Percentiles rank a stretch among this genome's conserved stretches.
phyloP scores from a whole-genome alignment of 257 asterid genomes.

The Forsythia viridissima region DNA sequence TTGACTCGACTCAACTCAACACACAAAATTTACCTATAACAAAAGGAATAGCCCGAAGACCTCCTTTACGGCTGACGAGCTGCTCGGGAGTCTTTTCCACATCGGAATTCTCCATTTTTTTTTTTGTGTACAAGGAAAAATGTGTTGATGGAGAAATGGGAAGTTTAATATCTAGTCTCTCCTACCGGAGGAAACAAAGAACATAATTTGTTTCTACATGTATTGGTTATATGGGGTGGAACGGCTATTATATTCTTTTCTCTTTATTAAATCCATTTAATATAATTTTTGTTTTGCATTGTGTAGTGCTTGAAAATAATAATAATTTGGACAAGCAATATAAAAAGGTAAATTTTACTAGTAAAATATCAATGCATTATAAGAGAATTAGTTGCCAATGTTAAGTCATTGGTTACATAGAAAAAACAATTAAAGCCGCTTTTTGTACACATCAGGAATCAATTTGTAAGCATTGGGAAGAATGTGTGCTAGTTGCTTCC shows the following conservation, averaged over 20 bases:
- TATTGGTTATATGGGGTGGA: neutral
- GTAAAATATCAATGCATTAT: neutral
- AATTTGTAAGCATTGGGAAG: neutral
- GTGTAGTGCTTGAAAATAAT: neutral
- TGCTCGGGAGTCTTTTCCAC: slow-evolving; percentile 18
- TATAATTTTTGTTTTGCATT: neutral
- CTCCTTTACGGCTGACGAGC: slow-evolving; percentile 41
- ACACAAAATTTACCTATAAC: slow-evolving; percentile 46
- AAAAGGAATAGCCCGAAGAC: slow-evolving; percentile 71
- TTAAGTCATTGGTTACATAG: neutral
- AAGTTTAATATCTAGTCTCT: neutral
- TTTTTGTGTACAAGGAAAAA: neutral
- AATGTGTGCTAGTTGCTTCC: neutral
- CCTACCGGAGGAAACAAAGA: neutral
- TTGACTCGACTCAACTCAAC: neutral
- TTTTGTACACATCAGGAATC: neutral
- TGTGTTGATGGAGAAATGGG: neutral
- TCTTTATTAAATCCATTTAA: neutral
- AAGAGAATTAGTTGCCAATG: neutral
- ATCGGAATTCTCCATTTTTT: slow-evolving; percentile 41
- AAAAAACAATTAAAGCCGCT: neutral
- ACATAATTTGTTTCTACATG: neutral
- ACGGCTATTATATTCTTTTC: neutral
- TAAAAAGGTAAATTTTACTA: neutral
- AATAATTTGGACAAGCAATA: neutral